Base-by-base conservation (phyloP, 805 yeast genomes). In the Metschnikowia koreensis region DNA sequence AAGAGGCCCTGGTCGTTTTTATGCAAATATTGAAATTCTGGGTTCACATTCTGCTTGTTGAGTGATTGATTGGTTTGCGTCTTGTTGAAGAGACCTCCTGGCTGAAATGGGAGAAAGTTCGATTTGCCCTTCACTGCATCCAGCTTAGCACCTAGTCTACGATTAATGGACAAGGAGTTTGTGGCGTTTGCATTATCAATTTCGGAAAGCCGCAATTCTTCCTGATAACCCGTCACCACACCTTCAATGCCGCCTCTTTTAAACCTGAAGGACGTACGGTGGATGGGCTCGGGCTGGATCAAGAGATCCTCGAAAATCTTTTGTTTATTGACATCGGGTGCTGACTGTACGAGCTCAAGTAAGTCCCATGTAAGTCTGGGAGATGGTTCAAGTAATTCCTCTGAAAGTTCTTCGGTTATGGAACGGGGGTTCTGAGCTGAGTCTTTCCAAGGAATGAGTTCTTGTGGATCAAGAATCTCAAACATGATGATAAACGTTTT, bases 81-180 rank as follows among this genome's bases (percentile, higher is more conserved):
- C 8, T 63, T 61, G 22, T 66, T 61, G 31, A 61, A 66, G 39
- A 76, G 65, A 2, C 98, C 97, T 58, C 99, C 98, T 0, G 99
- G 99, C 52, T 86, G 84, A 64, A 94, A 94, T 0, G 99, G 99
- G 61, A 93, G 69, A 60, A 80, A 87, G 16, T 83, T 79, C 0
- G 96, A 77, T 3, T 82, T 75, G 0, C 98, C 98, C 44, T 77
- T 73, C 2, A 89, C 70, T 1, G 84, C 73, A 39, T 82, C 86
- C n/a, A 73, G 73, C 56, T 81, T 81, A 7, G 86, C 76, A 13
- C 84, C 82, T 55, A 83, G 80, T 48, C 83, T 80, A 56, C 99
- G 76, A 31, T 81, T 82, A 52, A 91, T 66, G 1, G 96, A 86
- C 43, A 91, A 72, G 0, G 96, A 87, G 53, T 84, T 86, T 11